Evolutionary conservation across 1,284 basidiomycete species (phyloP), one percentile per base, ranked within the genome.

Genomic region (Rhodofomes roseus): DNA sequence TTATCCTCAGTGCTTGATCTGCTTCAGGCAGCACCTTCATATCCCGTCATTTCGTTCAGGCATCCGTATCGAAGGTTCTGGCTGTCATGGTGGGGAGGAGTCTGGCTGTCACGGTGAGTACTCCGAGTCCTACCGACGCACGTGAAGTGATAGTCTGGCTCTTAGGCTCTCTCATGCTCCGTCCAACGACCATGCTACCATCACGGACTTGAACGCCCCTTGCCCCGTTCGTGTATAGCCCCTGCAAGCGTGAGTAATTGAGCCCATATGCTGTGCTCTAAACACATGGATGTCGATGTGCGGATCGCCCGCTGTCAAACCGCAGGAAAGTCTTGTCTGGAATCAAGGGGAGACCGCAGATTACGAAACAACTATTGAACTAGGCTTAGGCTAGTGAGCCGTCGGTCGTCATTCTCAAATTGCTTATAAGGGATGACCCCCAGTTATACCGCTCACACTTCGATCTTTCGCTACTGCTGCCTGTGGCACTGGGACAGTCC

Each of bases 221-320:
- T 11, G 31, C 31, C 31, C 31, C 11, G 31, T 5, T 34, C 11
- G 31, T 34, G n/a, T n/a, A n/a, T 34, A 34, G 31, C 11, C 5
- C 31, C 31, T 34, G 31, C 31, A 5, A 34, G 31, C 46, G 14
- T 29, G 18, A n/a, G 46, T 48, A n/a, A 22, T 14, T 55, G 39
- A 9, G 50, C 14, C n/a, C 14, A 31, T 20, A 11, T 27, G 27
- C 27, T 52, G 23, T 52, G 43, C 11, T 34, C 48, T 29, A 27
- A n/a, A 31, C 18, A 60, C 55, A 60, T 52, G 48, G 50, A 54
- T 59, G 39, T 60, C 44, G 41, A 40, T 20, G 40, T 56, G 44
- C 55, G 18, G 50, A 29, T 29, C 50, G 31, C 31, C 22, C 34
- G 31, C 50, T 52, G 50, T 52, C 50, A 52, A 52, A 52, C 31